These are phyloP conservation scores for Plasmodium yoelii DNA, from an alignment of 169 alveolate species.

Conservation along the genomic window DNA sequence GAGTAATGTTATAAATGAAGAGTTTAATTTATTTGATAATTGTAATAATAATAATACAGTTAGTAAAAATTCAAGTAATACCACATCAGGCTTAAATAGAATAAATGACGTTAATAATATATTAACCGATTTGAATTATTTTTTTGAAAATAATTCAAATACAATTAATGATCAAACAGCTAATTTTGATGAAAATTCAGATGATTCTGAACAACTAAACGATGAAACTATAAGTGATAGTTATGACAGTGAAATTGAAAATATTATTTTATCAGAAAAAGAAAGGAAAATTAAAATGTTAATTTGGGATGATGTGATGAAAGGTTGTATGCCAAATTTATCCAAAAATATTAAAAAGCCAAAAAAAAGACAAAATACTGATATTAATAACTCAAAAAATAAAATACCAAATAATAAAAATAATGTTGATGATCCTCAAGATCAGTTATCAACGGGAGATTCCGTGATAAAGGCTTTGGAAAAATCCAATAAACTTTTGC, in stretches of 20 bases:
- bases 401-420: constrained; percentile 69
- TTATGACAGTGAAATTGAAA: constrained; percentile 81
- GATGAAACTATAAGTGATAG: constrained; percentile 77
- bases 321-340: constrained; percentile 85
- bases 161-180: constrained; percentile 17
- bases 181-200: constrained; percentile 9
- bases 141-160: constrained; percentile 55
- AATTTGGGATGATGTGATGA: constrained; percentile 92
- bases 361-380: constrained; percentile 78
- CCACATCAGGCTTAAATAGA: not conserved
- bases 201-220: constrained; percentile 6
- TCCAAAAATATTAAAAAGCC: constrained; percentile 83
- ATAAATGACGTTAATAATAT: constrained; percentile 15
- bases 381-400: constrained; percentile 76
- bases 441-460: constrained; percentile 61
- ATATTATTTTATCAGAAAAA: constrained; percentile 85
- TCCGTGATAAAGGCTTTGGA: constrained; percentile 58
- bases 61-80: not conserved
- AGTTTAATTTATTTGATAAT: constrained; percentile 47
- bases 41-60: not conserved
- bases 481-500: constrained; percentile 52
- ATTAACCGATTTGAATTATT: constrained; percentile 48
- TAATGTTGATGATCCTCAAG: constrained; percentile 75
- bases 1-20: constrained; percentile 26
- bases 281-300: constrained; percentile 86